Conservation (phyloP, 441 rosid species). For the Monsonia emarginata region DNA sequence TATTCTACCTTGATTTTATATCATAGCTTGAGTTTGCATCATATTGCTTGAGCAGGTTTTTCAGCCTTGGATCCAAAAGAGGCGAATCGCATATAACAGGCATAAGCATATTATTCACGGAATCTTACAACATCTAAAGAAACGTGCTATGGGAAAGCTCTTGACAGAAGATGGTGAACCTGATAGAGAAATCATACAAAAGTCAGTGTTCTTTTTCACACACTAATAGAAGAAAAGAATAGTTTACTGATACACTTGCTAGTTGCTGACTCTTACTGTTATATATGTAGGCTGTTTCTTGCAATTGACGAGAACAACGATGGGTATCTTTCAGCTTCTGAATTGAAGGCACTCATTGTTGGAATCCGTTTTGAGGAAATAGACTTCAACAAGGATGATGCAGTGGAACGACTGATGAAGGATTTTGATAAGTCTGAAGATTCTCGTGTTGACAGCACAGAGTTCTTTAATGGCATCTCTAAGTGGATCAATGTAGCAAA, state of each 20-base stretch:
- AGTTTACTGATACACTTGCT: neutral
- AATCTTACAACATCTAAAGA: slow-evolving; percentile 52
- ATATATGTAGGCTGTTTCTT: slow-evolving; percentile 47
- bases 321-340: slow-evolving; percentile 40
- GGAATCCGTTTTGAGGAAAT: slow-evolving; percentile 79
- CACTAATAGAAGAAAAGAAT: neutral
- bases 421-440: slow-evolving; percentile 65
- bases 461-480: slow-evolving; percentile 49
- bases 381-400: slow-evolving; percentile 60
- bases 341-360: slow-evolving; percentile 65
- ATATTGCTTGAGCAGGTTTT: slow-evolving; percentile 38
- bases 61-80: slow-evolving; percentile 65
- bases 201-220: slow-evolving; percentile 31
- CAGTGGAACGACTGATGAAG: slow-evolving; percentile 43
- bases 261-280: slow-evolving; percentile 11
- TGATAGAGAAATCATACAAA: slow-evolving; percentile 31
- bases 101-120: slow-evolving; percentile 67
- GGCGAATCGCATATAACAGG: slow-evolving; percentile 49
- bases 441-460: slow-evolving; percentile 27
- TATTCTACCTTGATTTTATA: slow-evolving; percentile 3
- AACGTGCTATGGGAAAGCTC: slow-evolving; percentile 59
- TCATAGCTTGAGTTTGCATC: slow-evolving; percentile 12
- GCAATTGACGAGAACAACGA: slow-evolving; percentile 61
- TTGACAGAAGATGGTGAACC: slow-evolving; percentile 50
- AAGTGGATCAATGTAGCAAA: slow-evolving; percentile 59